phyloP scores from a whole-genome alignment of 805 yeast species.

The Metschnikowia cubensis region DNA sequence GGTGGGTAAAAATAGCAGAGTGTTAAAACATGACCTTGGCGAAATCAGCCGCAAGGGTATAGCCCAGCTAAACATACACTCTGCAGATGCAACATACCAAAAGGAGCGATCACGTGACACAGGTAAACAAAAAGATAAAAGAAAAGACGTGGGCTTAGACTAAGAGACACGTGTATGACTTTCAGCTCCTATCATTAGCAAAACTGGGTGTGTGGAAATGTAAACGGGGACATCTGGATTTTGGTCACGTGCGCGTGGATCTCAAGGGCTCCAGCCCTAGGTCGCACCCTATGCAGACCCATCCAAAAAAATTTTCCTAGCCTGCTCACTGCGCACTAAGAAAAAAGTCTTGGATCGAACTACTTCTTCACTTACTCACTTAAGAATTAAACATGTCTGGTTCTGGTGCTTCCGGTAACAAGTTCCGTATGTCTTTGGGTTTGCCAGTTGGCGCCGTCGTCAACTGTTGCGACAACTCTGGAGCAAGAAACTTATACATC shows the following conservation, averaged over 20 bases:
- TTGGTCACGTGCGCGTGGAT: constrained; percentile 11
- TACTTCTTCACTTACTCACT: constrained; percentile 18
- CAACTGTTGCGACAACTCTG: constrained; percentile 99
- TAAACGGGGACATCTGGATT: no score
- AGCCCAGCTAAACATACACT: no score
- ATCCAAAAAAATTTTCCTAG: constrained; percentile 21
- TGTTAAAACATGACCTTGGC: no score
- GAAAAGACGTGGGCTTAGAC: no score
- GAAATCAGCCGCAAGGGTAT: no score
- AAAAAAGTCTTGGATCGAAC: constrained; percentile 13
- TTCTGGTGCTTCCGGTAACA: constrained; percentile 98
- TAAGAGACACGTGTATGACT: no score
- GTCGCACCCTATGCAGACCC: constrained; percentile 7
- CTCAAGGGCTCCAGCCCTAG: constrained; percentile 16
- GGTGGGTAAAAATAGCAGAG: no score
- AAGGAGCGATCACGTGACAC: no score
- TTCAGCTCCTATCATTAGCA: no score
- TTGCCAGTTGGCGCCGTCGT: constrained; percentile 99
- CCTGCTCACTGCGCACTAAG: constrained; percentile 17
- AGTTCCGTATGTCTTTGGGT: constrained; percentile 99
- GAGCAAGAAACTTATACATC: constrained; percentile 99
- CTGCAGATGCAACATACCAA: no score
- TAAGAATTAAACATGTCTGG: constrained; percentile 60
- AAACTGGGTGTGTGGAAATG: no score
- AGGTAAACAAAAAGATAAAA: no score